These are phyloP conservation scores for Lentinula sp. DNA, from an alignment of 768 basidiomycete genomes.

Conservation along the genomic window DNA sequence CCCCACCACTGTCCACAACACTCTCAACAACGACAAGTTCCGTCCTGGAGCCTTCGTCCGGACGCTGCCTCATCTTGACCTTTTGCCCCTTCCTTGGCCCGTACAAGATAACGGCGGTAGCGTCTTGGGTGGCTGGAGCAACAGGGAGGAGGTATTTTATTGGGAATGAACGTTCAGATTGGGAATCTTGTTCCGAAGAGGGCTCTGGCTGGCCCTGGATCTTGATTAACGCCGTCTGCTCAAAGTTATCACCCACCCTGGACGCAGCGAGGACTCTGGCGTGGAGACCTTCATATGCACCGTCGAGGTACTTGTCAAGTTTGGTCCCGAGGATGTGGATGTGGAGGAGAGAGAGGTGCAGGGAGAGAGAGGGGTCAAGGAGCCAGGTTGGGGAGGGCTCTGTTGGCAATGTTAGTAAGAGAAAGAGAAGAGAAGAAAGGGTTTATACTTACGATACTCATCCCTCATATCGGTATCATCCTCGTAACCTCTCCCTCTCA, in stretches of 20 bases:
- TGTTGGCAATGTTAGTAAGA: slow-evolving; percentile 12
- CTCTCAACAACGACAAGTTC: slow-evolving; percentile 2
- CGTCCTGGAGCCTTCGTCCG: background rate
- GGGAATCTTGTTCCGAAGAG: background rate
- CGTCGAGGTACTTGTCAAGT: slow-evolving; percentile 25
- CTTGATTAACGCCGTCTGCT: slow-evolving; percentile 29
- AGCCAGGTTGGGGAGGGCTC: slow-evolving; percentile 36
- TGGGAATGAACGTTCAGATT: slow-evolving; percentile 26
- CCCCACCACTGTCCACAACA: background rate
- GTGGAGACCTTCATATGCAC: slow-evolving; percentile 25
- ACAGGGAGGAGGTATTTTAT: slow-evolving; percentile 36
- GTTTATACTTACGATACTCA: slow-evolving; percentile 12
- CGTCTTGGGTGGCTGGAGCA: slow-evolving; percentile 28
- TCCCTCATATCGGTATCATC: slow-evolving; percentile 19
- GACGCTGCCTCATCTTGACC: slow-evolving; percentile 28
- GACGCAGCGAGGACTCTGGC: slow-evolving; percentile 27
- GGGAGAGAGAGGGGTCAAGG: slow-evolving; percentile 23
- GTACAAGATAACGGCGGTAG: slow-evolving; percentile 45
- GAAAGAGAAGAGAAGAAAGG: background rate
- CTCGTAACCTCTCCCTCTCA: background rate
- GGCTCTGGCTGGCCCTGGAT: slow-evolving; percentile 14
- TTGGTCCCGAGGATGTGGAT: slow-evolving; percentile 32
- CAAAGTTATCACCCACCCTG: slow-evolving; percentile 21
- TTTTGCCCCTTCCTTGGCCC: slow-evolving; percentile 35
- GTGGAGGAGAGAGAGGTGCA: slow-evolving; percentile 28